Percentiles rank a stretch among this genome's conserved stretches.
These are phyloP conservation scores for Ceriops zippeliana DNA, from an alignment of 345 rosid species.

Conservation along the genomic window DNA sequence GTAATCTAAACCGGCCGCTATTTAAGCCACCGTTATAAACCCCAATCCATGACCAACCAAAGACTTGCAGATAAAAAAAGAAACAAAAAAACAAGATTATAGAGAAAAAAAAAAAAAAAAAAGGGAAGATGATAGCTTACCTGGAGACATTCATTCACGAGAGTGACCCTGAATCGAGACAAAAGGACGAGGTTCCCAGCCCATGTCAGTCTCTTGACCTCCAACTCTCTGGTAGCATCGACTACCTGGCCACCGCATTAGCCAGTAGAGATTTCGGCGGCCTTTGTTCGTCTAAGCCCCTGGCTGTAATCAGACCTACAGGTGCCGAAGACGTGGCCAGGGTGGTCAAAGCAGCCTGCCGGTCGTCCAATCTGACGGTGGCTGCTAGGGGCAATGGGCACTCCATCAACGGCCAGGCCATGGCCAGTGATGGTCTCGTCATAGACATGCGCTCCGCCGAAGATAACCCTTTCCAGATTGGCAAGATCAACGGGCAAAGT, in stretches of 20 bases:
- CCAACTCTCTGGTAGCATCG: slow-evolving; percentile 38
- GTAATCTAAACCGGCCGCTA: too few relatives aligned
- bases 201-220: slow-evolving; percentile 50
- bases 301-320: slow-evolving; percentile 56
- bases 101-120: too few relatives aligned
- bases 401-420: slow-evolving; percentile 95
- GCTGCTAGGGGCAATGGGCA: slow-evolving; percentile 97
- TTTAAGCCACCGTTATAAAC: too few relatives aligned
- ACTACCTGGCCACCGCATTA: slow-evolving; percentile 29
- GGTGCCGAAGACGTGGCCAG: slow-evolving; percentile 64
- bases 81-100: too few relatives aligned
- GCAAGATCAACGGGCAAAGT: slow-evolving; percentile 19
- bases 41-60: too few relatives aligned
- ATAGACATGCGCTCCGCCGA: slow-evolving; percentile 70
- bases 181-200: slow-evolving; percentile 34
- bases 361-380: slow-evolving; percentile 61
- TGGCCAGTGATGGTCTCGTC: slow-evolving; percentile 76
- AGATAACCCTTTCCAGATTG: slow-evolving; percentile 37
- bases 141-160: slow-evolving; percentile 61
- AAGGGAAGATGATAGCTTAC: slow-evolving; percentile 64
- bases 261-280: slow-evolving; percentile 86
- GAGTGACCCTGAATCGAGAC: slow-evolving; percentile 52
- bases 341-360: slow-evolving; percentile 46
- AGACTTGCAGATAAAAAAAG: too few relatives aligned
- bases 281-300: slow-evolving; percentile 49